Conservation (phyloP, 371 early-diverging fungal species). For the Dinochytrium kinnereticum region DNA sequence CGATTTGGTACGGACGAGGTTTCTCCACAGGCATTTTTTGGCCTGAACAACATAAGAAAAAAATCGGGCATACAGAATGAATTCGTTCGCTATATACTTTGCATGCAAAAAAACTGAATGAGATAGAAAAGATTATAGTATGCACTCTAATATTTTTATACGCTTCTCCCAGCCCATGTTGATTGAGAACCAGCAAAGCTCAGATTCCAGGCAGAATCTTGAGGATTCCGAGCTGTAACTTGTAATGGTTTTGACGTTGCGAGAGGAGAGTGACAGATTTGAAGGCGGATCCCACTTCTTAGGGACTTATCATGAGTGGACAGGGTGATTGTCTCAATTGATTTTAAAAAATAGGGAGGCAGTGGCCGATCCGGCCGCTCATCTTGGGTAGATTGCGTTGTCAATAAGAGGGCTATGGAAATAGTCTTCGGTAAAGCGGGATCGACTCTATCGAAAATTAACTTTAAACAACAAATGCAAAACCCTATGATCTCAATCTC, state of each 20-base stretch:
- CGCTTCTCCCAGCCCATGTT: neutral
- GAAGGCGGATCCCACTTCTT: neutral
- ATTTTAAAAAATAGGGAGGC: neutral
- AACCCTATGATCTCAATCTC: neutral
- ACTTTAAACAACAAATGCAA: too few relatives aligned
- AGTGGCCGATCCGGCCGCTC: neutral
- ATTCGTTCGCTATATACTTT: too few relatives aligned
- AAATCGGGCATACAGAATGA: too few relatives aligned
- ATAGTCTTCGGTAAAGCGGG: neutral
- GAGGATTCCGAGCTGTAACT: too few relatives aligned
- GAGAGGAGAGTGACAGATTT: neutral
- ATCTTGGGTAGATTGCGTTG: neutral
- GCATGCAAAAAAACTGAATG: too few relatives aligned
- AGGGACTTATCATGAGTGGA: neutral
- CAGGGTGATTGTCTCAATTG: neutral
- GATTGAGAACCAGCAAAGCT: too few relatives aligned
- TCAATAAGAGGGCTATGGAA: neutral
- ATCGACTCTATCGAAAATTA: too few relatives aligned
- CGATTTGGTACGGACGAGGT: slow-evolving; percentile 73
- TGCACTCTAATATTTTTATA: neutral
- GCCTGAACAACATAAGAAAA: too few relatives aligned
- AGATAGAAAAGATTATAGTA: too few relatives aligned
- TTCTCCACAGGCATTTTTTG: neutral
- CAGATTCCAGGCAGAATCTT: too few relatives aligned
- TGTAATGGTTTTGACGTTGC: too few relatives aligned